Conservation (phyloP, 2,329 filamentous ascomycete genomes). For the Fusarium poae region DNA sequence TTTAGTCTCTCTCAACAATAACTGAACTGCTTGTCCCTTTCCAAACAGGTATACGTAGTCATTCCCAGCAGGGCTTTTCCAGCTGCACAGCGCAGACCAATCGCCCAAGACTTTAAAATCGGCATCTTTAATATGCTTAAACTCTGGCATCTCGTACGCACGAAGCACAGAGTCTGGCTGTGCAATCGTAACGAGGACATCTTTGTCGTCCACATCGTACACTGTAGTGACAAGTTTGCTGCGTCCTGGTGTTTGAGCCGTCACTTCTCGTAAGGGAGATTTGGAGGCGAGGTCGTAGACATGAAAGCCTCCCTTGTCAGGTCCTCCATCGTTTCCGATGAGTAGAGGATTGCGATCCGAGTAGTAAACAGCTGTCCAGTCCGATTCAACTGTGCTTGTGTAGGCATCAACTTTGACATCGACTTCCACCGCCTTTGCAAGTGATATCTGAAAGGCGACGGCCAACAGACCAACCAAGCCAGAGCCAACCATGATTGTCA, state of each 20-base stretch:
- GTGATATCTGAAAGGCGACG: constrained; percentile 30
- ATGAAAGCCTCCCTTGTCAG: constrained; percentile 59
- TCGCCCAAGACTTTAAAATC: constrained; percentile 57
- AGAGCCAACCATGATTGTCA: constrained; percentile 40
- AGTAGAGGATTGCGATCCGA: constrained; percentile 53
- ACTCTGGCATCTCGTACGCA: constrained; percentile 53
- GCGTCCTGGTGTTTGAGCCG: constrained; percentile 55
- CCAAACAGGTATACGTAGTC: constrained; percentile 62
- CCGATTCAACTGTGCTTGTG: constrained; percentile 57
- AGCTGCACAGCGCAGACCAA: constrained; percentile 62
- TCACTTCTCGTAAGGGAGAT: constrained; percentile 51
- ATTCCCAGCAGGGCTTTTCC: constrained; percentile 58
- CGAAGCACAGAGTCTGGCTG: constrained; percentile 59
- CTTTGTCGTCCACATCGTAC: constrained; percentile 54
- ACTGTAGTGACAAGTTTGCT: constrained; percentile 60
- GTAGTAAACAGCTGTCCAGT: constrained; percentile 59
- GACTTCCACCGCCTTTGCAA: constrained; percentile 38
- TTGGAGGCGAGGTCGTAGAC: constrained; percentile 53
- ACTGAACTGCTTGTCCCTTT: constrained; percentile 56
- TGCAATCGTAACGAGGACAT: constrained; percentile 58
- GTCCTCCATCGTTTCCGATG: constrained; percentile 61
- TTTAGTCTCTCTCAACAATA: constrained; percentile 53
- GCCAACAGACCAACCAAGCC: constrained; percentile 42
- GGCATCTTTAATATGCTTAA: constrained; percentile 52
- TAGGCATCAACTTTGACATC: constrained; percentile 52